Evolutionary conservation across 228 moss, liverwort and hornwort species (phyloP), one percentile per base, ranked within the genome.

Genomic region (Sphagnum magellanicum): DNA sequence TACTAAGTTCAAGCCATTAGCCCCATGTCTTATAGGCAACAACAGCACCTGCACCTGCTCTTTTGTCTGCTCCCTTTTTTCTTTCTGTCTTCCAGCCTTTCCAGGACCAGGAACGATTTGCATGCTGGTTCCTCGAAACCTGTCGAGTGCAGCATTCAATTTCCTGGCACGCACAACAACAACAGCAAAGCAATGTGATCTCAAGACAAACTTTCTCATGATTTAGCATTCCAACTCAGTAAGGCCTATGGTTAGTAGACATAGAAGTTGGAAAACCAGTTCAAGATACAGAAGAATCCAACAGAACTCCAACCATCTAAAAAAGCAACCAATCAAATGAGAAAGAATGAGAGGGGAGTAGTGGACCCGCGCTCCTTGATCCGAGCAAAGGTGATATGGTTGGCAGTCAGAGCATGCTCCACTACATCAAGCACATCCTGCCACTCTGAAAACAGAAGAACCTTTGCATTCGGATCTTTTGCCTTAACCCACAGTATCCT

Each of bases 361-460:
- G 15, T 16, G 6, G 6, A 97, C 93, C 88, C 79, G 75, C 86
- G 63, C 48, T 84, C 86, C 75, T 91, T 97, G 16, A 90, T 92
- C 59, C 90, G 87, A 66, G 88, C 91, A 76, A 85, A 97, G 48
- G 87, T 85, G 58, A 97, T 87, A n/a, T 68, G 82, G 81, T 97
- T 97, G 71, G 88, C 86, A 50, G 50, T 65, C 50, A 97, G 78
- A 58, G 93, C 97, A 79, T 97, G 97, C 82, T 93, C 85, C 79
- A 97, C 79, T 72, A 97, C 91, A 70, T 97, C 91, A 63, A 97
- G 85, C 74, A 97, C 97, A 74, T 85, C 97, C 52, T 83, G 84
- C 97, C 97, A 97, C 70, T 93, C 81, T 63, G 93, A 93, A 72
- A 97, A 97, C 15, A 97, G 63, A 64, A 97, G 83, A 66, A 93